These are phyloP conservation scores for Areca catechu DNA, from an alignment of 176 grass and related monocot genomes.

Conservation along the genomic window DNA sequence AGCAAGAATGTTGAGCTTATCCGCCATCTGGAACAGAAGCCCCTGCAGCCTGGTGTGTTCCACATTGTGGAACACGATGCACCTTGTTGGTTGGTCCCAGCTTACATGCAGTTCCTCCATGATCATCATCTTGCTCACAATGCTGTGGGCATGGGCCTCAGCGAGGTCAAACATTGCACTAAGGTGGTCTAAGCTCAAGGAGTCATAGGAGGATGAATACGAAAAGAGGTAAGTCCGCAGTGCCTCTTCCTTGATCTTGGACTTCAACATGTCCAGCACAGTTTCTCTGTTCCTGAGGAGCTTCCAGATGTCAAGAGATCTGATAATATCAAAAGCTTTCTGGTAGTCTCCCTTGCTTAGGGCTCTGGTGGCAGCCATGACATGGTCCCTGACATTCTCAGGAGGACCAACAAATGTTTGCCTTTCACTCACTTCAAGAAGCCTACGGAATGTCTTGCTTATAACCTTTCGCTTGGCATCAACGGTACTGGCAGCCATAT, in stretches of 20 bases:
- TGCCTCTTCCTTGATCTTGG: constrained; percentile 88
- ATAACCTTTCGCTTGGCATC: constrained; percentile 54
- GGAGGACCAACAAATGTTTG: constrained; percentile 90
- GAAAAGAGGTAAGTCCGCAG: constrained; percentile 84
- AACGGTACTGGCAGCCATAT: constrained; percentile 65
- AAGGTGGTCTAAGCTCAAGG: constrained; percentile 64
- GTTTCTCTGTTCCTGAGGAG: constrained; percentile 79
- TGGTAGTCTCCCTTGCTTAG: constrained; percentile 69
- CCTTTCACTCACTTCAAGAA: constrained; percentile 84
- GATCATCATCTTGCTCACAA: constrained; percentile 95
- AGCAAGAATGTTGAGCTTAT: constrained; percentile 76
- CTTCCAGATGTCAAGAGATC: constrained; percentile 75
- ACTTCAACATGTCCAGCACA: constrained; percentile 76
- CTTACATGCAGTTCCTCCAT: constrained; percentile 77
- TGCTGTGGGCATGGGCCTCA: constrained; percentile 60
- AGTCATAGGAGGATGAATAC: constrained; percentile 64
- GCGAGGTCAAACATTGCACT: constrained; percentile 78
- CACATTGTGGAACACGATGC: constrained; percentile 80
- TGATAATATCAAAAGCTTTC: constrained; percentile 53
- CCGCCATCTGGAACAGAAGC: constrained; percentile 83
- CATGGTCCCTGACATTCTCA: constrained; percentile 85
- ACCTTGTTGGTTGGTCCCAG: constrained; percentile 87
- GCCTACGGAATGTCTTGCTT: constrained; percentile 87
- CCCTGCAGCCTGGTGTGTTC: constrained; percentile 87
- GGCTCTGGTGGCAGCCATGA: constrained; percentile 85